Conservation (phyloP, 768 basidiomycete genomes). For the Tricholomella constricta region DNA sequence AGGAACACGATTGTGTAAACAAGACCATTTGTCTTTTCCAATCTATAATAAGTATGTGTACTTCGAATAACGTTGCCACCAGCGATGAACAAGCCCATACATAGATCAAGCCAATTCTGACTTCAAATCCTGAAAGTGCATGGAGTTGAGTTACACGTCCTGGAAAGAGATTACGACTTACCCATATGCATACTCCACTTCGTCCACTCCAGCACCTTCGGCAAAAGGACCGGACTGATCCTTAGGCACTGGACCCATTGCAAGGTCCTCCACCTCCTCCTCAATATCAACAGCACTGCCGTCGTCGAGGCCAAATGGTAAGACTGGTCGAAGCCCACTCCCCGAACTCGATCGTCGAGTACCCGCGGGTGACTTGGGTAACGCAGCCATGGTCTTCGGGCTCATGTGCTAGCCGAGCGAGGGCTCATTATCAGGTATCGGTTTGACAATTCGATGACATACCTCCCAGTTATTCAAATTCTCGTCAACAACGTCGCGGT, state of each 20-base stretch:
- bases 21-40: too few species aligned
- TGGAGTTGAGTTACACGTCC: background rate
- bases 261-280: slow-evolving; percentile 72
- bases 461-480: slow-evolving; percentile 98
- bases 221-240: slow-evolving; percentile 75
- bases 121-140: slow-evolving; percentile 2
- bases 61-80: too few species aligned
- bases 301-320: slow-evolving; percentile 74
- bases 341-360: slow-evolving; percentile 83
- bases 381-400: slow-evolving; percentile 89
- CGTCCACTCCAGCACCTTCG: slow-evolving; percentile 82
- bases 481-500: slow-evolving; percentile 68
- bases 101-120: too few species aligned
- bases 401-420: slow-evolving; percentile 80
- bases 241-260: slow-evolving; percentile 75
- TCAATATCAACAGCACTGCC: slow-evolving; percentile 71
- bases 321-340: slow-evolving; percentile 79
- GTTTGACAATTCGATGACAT: slow-evolving; percentile 25
- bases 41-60: too few species aligned
- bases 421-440: slow-evolving; percentile 1
- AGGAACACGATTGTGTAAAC: too few species aligned
- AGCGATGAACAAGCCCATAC: background rate
- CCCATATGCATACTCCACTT: slow-evolving; percentile 90
- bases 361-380: slow-evolving; percentile 89
- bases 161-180: slow-evolving; percentile 36